These are phyloP conservation scores for Tolypocladium sp. DNA, from an alignment of 2,329 filamentous ascomycete species.

Conservation along the genomic window DNA sequence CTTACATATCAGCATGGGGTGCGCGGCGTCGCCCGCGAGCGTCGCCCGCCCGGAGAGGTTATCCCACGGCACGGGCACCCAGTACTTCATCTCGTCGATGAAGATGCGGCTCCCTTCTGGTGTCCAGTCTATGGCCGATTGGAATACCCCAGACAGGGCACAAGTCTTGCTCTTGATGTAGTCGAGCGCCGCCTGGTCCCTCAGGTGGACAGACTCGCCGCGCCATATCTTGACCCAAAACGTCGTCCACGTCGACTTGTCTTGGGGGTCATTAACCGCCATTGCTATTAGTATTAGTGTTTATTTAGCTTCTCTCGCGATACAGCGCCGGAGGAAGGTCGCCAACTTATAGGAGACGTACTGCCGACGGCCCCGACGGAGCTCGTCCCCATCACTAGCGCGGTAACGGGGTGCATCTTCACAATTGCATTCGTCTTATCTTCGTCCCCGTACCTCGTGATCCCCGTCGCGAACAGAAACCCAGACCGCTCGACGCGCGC, in stretches of 20 bases:
- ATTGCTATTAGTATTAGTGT: slow-evolving; percentile 6
- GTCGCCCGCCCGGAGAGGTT: slow-evolving; percentile 22
- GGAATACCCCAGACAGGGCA: slow-evolving; percentile 19
- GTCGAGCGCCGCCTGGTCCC: slow-evolving; percentile 25
- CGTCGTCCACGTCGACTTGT: slow-evolving; percentile 18
- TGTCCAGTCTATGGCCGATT: slow-evolving; percentile 24
- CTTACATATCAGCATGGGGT: slow-evolving; percentile 35
- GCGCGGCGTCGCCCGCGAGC: slow-evolving; percentile 29
- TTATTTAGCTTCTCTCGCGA: background rate
- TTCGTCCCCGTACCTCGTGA: slow-evolving; percentile 14
- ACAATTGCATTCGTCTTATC: slow-evolving; percentile 15
- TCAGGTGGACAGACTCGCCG: slow-evolving; percentile 13
- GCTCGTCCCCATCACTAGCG: slow-evolving; percentile 18
- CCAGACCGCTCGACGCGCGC: background rate
- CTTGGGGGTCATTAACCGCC: slow-evolving; percentile 11
- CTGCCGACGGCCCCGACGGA: slow-evolving; percentile 19
- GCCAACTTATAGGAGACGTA: slow-evolving; percentile 7
- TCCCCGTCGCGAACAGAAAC: slow-evolving; percentile 19
- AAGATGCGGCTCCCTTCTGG: slow-evolving; percentile 17
- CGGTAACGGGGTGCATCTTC: slow-evolving; percentile 19
- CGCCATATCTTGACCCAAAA: slow-evolving; percentile 27
- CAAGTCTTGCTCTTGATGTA: slow-evolving; percentile 17
- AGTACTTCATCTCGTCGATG: slow-evolving; percentile 27
- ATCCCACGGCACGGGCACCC: slow-evolving; percentile 21
- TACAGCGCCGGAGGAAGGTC: background rate